Evolutionary conservation across 2,329 filamentous ascomycete genomes (phyloP), one percentile per base, ranked within the genome.

Genomic region (Clonostachys rhizophaga): DNA sequence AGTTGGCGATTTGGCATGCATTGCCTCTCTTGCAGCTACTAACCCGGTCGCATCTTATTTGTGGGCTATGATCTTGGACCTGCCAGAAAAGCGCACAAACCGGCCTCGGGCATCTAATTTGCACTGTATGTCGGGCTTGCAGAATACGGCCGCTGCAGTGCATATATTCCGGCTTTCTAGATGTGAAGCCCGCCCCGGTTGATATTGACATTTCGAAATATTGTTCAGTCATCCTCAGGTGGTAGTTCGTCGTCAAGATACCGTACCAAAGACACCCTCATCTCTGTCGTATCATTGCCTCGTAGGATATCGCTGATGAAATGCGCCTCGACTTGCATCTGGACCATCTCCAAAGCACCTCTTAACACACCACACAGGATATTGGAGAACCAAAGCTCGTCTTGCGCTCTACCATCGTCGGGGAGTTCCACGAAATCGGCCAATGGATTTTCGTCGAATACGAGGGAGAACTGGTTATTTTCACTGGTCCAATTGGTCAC

Each of bases 191-290:
- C 33, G 11, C 18, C 40, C 16, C 9, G 14, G 40, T n/a, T 30
- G 24, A 30, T 30, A 30, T 30, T 30, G 24, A 30, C 24, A 30
- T 30, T 30, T 10, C 35, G n/a, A n/a, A 49, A 14, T 42, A n/a
- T 24, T 11, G 10, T 49, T 78, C 75, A 96, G 62, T 99, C 94
- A 62, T 99, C 94, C 65, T 97, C 94, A 9, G 89, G 91, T 18
- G 94, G 94, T 72, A 99, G 83, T 70, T 99, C 94, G 63, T 99
- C 94, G 62, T 99, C 94, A 57, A 99, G 95, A 64, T 95, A 96
- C 58, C 92, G 81, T 58, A 97, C 81, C 58, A 99, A 71, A 30
- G 89, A 89, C 60, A 99, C 86, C 60, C 92, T 81, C 89, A 99
- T 96, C 74, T 99, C 94, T 1, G 94, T 99, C 16, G 89, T 92